These are phyloP conservation scores for Teratosphaeria pseudoeucalypti DNA, from an alignment of 2,329 filamentous ascomycete species.

Conservation along the genomic window DNA sequence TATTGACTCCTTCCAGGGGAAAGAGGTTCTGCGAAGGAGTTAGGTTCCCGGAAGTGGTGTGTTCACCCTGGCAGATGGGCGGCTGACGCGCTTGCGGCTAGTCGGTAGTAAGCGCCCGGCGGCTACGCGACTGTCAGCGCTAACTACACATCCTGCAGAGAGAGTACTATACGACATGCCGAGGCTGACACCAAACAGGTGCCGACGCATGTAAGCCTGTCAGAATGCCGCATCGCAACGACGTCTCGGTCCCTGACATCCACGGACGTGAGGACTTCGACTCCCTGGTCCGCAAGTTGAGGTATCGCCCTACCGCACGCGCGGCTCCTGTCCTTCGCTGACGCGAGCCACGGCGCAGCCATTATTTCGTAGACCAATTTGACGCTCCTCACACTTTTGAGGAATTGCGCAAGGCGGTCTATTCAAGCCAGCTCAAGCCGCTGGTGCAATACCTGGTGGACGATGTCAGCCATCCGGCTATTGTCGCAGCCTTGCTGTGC, in stretches of 20 bases:
- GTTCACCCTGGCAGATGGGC: too few species aligned
- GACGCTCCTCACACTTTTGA: conserved; percentile 61
- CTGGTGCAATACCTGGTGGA: conserved; percentile 55
- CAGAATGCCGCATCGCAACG: background rate
- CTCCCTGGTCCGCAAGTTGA: conserved; percentile 56
- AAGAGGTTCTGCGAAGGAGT: too few species aligned
- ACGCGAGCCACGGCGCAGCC: conserved; percentile 20
- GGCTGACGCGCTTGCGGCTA: too few species aligned
- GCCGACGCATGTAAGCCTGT: background rate
- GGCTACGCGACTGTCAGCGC: background rate
- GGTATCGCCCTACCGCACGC: conserved; percentile 19
- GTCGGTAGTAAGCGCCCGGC: background rate
- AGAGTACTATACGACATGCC: background rate
- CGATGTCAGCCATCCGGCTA: conserved; percentile 55
- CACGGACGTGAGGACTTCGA: conserved; percentile 50
- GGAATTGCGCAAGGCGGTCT: conserved; percentile 57
- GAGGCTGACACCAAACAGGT: background rate
- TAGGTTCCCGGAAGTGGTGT: too few species aligned
- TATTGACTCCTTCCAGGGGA: too few species aligned
- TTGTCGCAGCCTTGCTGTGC: conserved; percentile 64
- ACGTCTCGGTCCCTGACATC: conserved; percentile 32
- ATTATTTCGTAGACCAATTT: conserved; percentile 54
- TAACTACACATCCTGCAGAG: background rate
- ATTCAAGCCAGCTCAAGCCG: conserved; percentile 46
- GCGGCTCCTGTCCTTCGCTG: background rate